Evolutionary conservation across 257 asterid genomes (phyloP).

Genomic region (Solanum chmielewskii): DNA sequence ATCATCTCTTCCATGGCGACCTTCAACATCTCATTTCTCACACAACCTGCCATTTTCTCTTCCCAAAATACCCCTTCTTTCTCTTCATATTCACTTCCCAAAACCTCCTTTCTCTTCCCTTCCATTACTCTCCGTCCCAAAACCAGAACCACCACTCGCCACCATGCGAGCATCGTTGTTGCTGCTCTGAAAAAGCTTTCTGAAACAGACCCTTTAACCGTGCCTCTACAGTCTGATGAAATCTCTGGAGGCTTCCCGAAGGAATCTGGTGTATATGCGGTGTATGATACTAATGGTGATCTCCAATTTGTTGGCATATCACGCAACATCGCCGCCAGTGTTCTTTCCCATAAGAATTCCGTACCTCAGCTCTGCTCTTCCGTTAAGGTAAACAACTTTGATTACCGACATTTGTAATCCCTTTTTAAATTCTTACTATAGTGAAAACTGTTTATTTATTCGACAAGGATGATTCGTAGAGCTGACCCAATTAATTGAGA

Average conservation of each 20-base stretch:
- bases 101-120: slow-evolving; percentile 20
- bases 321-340: slow-evolving; percentile 68
- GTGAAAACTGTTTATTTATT: neutral
- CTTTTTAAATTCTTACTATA: neutral
- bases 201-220: slow-evolving; percentile 41
- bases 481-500: neutral
- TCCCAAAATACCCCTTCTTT: slow-evolving; percentile 21
- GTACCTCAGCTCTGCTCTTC: slow-evolving; percentile 75
- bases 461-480: neutral
- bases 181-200: slow-evolving; percentile 60
- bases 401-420: neutral
- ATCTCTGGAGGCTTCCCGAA: slow-evolving; percentile 41
- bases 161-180: slow-evolving; percentile 23
- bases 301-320: slow-evolving; percentile 90
- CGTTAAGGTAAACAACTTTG: slow-evolving; percentile 44
- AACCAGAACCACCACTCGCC: slow-evolving; percentile 14
- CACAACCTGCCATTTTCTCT: slow-evolving; percentile 7
- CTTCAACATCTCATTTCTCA: slow-evolving; percentile 17
- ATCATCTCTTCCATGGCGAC: slow-evolving; percentile 1
- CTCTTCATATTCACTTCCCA: slow-evolving; percentile 26
- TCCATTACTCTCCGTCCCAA: slow-evolving; percentile 18
- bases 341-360: slow-evolving; percentile 54
- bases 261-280: slow-evolving; percentile 73
- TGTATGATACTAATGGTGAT: slow-evolving; percentile 44
- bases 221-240: slow-evolving; percentile 32